Conservation (phyloP, 2,329 filamentous ascomycete species). For the Colletotrichum sp. region DNA sequence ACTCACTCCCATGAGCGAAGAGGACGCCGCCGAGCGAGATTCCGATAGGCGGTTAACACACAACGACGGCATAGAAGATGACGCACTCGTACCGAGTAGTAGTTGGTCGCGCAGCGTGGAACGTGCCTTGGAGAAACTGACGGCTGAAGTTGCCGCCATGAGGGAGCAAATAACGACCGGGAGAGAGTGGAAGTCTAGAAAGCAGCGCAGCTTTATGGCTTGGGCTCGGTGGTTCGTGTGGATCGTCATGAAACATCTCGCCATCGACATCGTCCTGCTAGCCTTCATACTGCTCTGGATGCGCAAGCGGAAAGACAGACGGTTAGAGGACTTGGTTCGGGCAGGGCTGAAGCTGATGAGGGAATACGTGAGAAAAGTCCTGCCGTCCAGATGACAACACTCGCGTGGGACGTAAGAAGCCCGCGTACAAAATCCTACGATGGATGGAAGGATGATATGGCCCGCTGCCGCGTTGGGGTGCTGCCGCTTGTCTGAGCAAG, state of each 20-base stretch:
- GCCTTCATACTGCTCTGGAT: constrained; percentile 73
- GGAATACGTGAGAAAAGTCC: constrained; percentile 62
- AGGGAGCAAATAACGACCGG: constrained; percentile 87
- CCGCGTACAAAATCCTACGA: not conserved
- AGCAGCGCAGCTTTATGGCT: constrained; percentile 65
- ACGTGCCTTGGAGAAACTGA: constrained; percentile 84
- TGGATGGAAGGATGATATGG: not conserved
- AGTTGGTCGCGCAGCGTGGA: constrained; percentile 86
- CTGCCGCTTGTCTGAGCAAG: not conserved
- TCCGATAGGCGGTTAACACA: constrained; percentile 50
- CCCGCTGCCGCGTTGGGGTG: not conserved
- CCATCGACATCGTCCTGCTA: constrained; percentile 72
- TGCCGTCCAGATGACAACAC: constrained; percentile 58
- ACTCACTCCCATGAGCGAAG: constrained; percentile 85
- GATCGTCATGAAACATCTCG: constrained; percentile 73
- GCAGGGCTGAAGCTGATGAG: constrained; percentile 61
- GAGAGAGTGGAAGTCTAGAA: constrained; percentile 71
- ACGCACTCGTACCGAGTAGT: constrained; percentile 46
- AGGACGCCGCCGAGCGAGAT: constrained; percentile 68
- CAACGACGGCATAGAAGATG: constrained; percentile 49
- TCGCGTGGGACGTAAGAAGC: not conserved
- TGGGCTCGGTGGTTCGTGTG: constrained; percentile 77
- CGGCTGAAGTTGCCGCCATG: constrained; percentile 88
- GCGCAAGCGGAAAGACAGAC: constrained; percentile 70
- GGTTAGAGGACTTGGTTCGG: constrained; percentile 76